phyloP scores from a whole-genome alignment of 805 yeast genomes.

The Nakazawaea ishiwadae region DNA sequence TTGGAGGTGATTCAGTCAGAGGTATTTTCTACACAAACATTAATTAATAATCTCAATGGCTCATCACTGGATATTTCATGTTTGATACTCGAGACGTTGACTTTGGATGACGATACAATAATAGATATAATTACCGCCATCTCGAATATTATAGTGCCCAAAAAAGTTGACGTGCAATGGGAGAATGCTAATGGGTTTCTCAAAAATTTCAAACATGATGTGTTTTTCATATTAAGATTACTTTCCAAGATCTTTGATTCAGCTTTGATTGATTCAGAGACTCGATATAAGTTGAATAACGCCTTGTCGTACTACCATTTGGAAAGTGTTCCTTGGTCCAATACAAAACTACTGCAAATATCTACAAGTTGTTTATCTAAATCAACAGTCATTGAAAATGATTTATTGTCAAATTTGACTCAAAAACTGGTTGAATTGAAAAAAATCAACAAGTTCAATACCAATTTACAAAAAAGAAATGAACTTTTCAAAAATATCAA shows the following conservation, averaged over 20 bases:
- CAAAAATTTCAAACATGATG: neutral
- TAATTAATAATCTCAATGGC: neutral
- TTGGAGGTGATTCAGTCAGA: neutral
- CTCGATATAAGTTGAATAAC: neutral
- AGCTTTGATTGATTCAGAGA: neutral
- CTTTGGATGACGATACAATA: neutral
- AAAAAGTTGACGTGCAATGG: neutral
- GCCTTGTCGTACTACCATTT: neutral
- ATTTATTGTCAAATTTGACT: neutral
- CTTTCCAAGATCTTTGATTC: neutral
- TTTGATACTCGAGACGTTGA: neutral
- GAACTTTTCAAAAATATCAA: constrained; percentile 1
- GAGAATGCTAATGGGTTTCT: neutral
- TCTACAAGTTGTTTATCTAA: neutral
- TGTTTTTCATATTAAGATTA: neutral
- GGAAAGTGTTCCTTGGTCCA: constrained; percentile 4
- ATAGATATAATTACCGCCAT: neutral
- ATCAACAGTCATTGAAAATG: neutral
- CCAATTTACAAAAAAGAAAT: neutral
- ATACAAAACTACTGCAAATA: neutral
- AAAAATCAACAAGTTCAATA: constrained; percentile 4
- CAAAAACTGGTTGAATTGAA: constrained; percentile 2
- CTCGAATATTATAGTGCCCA: neutral
- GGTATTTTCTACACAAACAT: neutral
- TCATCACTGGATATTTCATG: neutral